Evolutionary conservation across 2,329 filamentous ascomycete species (phyloP), one percentile per base, ranked within the genome.

Genomic region (Chalara sp.): DNA sequence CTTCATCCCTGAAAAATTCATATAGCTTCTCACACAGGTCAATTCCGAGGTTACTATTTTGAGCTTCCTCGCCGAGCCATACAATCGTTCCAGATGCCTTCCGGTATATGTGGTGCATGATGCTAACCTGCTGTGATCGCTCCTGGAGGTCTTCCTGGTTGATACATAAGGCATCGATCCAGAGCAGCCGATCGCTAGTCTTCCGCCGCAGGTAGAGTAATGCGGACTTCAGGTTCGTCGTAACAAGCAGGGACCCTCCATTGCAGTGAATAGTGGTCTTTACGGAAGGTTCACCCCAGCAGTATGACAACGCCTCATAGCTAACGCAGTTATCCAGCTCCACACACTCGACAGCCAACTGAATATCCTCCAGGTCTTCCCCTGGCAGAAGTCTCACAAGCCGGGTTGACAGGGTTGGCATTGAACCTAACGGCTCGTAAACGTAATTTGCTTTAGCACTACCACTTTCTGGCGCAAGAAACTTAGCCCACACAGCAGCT

Each of bases 271-370:
- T 29, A 43, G 35, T 30, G 11, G 35, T 42, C 35, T 31, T 48
- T 3, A 48, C 28, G 12, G 35, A 42, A 42, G 46, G 10, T 10
- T 39, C 35, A 10, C 35, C 35, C 35, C 35, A 39, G 35, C 35
- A 39, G 35, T 39, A 39, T 39, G 48, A 50, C 21, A 50, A 35
- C 31, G 48, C 48, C 33, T 50, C 48, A 44, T 50, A 50, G 41
- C 32, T 40, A 40, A 21, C 32, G n/a, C 32, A 50, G 32, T 46
- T 44, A 12, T 33, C 32, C 21, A 50, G 48, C 5, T 44, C 32
- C 30, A 50, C 41, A 46, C 32, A 46, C 5, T 50, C 40, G 4
- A 50, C 13, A 8, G 12, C 28, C 32, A 44, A 46, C 40, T 45
- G 40, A 11, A 50, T 46, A 48, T 48, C 46, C 28, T 48, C 46